Conservation (phyloP, 352 stramenopile genomes). For the Thraustochytrium striatum region DNA sequence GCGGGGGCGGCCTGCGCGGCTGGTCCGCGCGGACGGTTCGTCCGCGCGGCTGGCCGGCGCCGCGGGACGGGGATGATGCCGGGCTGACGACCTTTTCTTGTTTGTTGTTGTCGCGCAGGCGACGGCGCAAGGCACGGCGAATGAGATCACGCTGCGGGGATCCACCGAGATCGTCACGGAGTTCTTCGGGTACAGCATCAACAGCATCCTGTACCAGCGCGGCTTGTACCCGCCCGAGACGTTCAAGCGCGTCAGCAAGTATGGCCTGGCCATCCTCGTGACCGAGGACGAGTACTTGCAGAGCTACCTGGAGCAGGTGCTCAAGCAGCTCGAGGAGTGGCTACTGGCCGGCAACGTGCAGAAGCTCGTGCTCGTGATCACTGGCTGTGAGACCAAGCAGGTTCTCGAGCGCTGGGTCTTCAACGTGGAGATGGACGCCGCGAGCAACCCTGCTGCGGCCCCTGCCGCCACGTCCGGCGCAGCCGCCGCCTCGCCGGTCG, state of each 20-base stretch:
- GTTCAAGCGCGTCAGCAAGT: conserved; percentile 94
- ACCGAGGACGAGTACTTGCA: conserved; percentile 91
- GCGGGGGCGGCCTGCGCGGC: no score
- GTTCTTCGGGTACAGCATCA: conserved; percentile 99
- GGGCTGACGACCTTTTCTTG: no score
- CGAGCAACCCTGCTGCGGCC: no score
- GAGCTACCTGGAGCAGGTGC: conserved; percentile 89
- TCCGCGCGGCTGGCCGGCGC: no score
- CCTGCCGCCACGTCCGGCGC: background rate
- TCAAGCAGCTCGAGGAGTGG: conserved; percentile 85
- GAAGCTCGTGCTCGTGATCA: conserved; percentile 95
- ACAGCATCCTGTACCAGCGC: conserved; percentile 88
- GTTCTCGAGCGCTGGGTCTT: conserved; percentile 98
- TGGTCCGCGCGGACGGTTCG: no score
- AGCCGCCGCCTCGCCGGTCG: background rate
- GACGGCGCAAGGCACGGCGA: conserved; percentile 56
- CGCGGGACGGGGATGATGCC: no score
- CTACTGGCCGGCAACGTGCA: conserved; percentile 89
- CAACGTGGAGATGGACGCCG: conserved; percentile 76
- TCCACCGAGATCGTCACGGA: conserved; percentile 97
- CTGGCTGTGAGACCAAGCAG: conserved; percentile 89
- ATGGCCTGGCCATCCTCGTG: conserved; percentile 96
- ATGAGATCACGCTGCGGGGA: conserved; percentile 96
- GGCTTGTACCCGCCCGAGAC: conserved; percentile 98
- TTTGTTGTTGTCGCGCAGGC: no score